A percentile compares a stretch with the other conserved stretches of the same genome.
phyloP scores from a whole-genome alignment of 1,284 basidiomycete species.

The Tylopilus sp. region DNA sequence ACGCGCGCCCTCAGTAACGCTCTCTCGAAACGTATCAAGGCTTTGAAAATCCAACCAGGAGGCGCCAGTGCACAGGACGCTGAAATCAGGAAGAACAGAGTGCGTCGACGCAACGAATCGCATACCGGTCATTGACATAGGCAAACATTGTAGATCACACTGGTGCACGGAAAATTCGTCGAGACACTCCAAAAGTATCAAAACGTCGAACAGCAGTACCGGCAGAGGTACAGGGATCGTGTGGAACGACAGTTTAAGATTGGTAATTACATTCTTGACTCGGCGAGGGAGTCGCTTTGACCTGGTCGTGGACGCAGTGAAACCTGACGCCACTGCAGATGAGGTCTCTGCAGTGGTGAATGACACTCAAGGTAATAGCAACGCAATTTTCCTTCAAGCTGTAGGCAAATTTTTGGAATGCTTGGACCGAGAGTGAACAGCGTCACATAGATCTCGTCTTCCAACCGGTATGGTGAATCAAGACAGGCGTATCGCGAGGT shows the following conservation, averaged over 20 bases:
- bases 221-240: slow-evolving; percentile 74
- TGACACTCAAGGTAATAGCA: slow-evolving; percentile 51
- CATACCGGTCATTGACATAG: neutral
- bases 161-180: slow-evolving; percentile 59
- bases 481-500: slow-evolving; percentile 85
- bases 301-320: slow-evolving; percentile 48
- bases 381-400: slow-evolving; percentile 84
- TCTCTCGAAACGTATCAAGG: slow-evolving; percentile 64
- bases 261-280: slow-evolving; percentile 40
- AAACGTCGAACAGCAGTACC: slow-evolving; percentile 81
- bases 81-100: slow-evolving; percentile 67
- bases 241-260: slow-evolving; percentile 90
- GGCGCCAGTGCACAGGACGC: slow-evolving; percentile 44
- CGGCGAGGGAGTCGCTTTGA: neutral
- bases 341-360: slow-evolving; percentile 77
- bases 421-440: neutral
- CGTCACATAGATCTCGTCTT: slow-evolving; percentile 50
- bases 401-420: slow-evolving; percentile 41
- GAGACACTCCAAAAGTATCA: slow-evolving; percentile 73
- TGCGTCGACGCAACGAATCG: slow-evolving; percentile 36
- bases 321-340: slow-evolving; percentile 83
- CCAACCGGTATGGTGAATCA: slow-evolving; percentile 81
- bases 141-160: slow-evolving; percentile 40
- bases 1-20: slow-evolving; percentile 59
- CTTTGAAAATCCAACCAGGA: slow-evolving; percentile 40